Percentiles rank a stretch among this genome's conserved stretches.
Evolutionary conservation across 805 yeast genomes (phyloP).

Genomic region (Jamesozyma lodderae): DNA sequence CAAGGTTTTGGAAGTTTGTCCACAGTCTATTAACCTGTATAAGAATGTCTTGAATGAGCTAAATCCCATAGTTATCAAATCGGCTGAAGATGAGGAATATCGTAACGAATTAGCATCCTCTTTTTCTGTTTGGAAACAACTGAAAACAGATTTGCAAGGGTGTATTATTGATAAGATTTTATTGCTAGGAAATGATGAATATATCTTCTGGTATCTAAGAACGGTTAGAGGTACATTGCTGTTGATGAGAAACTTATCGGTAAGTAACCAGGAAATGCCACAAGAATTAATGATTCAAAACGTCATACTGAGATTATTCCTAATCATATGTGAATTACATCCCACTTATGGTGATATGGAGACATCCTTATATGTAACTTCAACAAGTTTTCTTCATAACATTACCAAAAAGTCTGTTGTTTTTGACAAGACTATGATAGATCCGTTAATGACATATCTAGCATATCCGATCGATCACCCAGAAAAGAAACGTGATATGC

Average conservation of each 20-base stretch:
- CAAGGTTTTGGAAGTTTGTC: conserved; percentile 6
- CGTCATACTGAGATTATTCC: conserved; percentile 8
- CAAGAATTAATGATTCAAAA: conserved; percentile 18
- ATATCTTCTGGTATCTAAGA: conserved; percentile 24
- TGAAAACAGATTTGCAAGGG: conserved; percentile 11
- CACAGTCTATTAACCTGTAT: conserved; percentile 5
- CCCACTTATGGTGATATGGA: conserved; percentile 16
- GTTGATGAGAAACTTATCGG: conserved; percentile 41
- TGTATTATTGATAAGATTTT: conserved; percentile 2
- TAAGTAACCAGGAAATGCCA: conserved; percentile 26
- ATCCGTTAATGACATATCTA: conserved; percentile 13
- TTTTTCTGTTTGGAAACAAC: conserved; percentile 22
- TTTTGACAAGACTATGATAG: conserved; percentile 16
- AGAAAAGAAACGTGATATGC: conserved; percentile 7
- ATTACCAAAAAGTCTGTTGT: conserved; percentile 12
- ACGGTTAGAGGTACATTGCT: conserved; percentile 39
- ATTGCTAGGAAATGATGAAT: conserved; percentile 3
- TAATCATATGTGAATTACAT: conserved; percentile 1
- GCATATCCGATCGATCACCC: conserved; percentile 15
- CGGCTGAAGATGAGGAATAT: conserved; percentile 22
- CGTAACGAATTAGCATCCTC: conserved; percentile 22
- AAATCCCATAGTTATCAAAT: conserved; percentile 17
- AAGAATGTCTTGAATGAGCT: conserved; percentile 6
- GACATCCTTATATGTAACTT: conserved; percentile 12
- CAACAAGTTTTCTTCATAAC: conserved; percentile 20